Evolutionary conservation across 2,329 filamentous ascomycete genomes (phyloP), one percentile per base, ranked within the genome.

Genomic region (Cercospora janseana): DNA sequence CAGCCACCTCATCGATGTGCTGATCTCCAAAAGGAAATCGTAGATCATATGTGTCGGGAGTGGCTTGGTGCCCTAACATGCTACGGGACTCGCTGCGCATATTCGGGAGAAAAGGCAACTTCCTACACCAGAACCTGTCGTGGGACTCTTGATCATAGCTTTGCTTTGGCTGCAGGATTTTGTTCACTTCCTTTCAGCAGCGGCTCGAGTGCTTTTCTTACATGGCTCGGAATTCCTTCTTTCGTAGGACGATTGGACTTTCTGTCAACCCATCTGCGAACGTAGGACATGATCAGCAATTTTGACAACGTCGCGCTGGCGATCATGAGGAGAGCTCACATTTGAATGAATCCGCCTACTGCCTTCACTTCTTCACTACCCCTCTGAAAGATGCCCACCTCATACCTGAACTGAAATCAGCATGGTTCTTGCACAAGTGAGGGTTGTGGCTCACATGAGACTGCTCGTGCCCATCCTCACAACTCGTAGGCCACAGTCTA

Each of bases 391-490:
- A 97, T 77, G 0, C 83, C 93, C 51, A 95, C 81, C 66, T 97
- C 92, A 65, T 95, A 97, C 52, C 56, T 59, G 40, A 12, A 23
- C 18, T 38, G n/a, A 24, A 23, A 23, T 43, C 10, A 49, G 31
- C 12, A 7, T 15, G 18, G 6, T 15, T 23, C 16, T n/a, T 18
- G 18, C 12, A 24, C 23, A 16, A 13, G 13, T 20, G 26, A 20
- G 20, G 6, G 34, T 7, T 21, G 15, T n/a, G 10, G 43, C 56
- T n/a, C 44, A 59, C 9, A 83, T 87, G 6, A 95, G 90, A 63
- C 89, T 95, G 20, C 87, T 89, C 60, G 82, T 87, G 3, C 91
- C 90, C 6, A 97, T 77, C 69, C 86, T 91, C 59, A 86, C 87
- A 27, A 95, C 89, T 9, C 90, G 79, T 34, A 97, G 70, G 1